Base-by-base conservation (phyloP, 495 filamentous ascomycete species). In the Hypomontagnella monticulosa region DNA sequence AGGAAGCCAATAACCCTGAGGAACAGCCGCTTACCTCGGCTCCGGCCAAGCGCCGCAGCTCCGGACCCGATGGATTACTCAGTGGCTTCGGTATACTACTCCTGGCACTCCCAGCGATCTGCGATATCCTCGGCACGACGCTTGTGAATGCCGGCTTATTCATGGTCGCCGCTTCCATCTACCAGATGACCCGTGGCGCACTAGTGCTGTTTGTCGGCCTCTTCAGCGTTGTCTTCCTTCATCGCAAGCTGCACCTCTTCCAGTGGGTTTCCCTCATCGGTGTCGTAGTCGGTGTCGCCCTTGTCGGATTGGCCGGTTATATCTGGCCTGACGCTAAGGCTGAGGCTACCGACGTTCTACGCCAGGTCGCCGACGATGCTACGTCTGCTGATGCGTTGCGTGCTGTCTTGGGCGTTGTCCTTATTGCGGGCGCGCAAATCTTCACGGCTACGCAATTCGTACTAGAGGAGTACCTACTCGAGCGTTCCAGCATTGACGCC, bases 401-500 rank as follows among this genome's bases (percentile, higher is more conserved):
- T 64, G 89, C 93, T 1, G 78, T 96, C 36, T 77, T 97, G 33
- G 95, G 96, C 32, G 89, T 99, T 2, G 75, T 92, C 10, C 82
- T 97, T 52, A 97, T 98, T 72, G 95, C 95, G 2, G 88, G 87
- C 0, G 95, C 94, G 0, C 95, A 99, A 80, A 92, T 98, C 66
- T 97, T 97, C 76, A 98, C 95, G 0, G 95, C 95, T 0, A 89
- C 91, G 3, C 95, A 99, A 76, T 99, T 97, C 66, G 96, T 98
- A 33, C 79, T 96, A 1, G 95, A 99, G 78, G 96, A 99, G 77
- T 93, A 88, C 81, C 91, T 99, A 46, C 81, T 99, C 19, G 92
- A 98, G 78, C 84, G 91, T 59, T 97, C 96, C 42, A 85, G 85
- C 7, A 89, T 98, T 72, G 92, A 96, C 64, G 93, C 95, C 0